Conservation (phyloP, 306 rosid genomes). For the Fagus sylvatica region DNA sequence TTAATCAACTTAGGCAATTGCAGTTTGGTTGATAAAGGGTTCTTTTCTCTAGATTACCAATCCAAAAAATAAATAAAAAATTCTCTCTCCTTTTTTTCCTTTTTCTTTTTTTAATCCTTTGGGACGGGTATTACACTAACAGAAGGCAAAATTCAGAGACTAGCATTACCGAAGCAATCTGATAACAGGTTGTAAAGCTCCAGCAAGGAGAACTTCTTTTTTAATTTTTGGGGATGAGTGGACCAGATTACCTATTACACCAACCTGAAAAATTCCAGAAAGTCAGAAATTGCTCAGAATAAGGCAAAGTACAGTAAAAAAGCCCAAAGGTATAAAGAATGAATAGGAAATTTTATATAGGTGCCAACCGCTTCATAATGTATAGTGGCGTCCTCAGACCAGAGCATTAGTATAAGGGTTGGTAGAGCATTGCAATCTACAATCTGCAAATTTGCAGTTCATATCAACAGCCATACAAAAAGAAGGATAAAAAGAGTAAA, state of each 20-base stretch:
- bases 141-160: background rate
- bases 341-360: background rate
- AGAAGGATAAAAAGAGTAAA: background rate
- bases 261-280: slow-evolving; percentile 45
- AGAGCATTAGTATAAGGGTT: slow-evolving; percentile 65
- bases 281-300: slow-evolving; percentile 19
- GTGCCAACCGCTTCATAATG: slow-evolving; percentile 65
- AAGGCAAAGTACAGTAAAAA: background rate
- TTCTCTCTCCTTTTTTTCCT: too few relatives aligned
- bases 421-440: slow-evolving; percentile 61
- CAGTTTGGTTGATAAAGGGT: too few relatives aligned
- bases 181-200: slow-evolving; percentile 78
- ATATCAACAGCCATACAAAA: slow-evolving; percentile 20
- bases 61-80: too few relatives aligned
- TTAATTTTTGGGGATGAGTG: slow-evolving; percentile 73
- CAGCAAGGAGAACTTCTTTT: slow-evolving; percentile 58
- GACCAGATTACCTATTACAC: slow-evolving; percentile 76
- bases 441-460: slow-evolving; percentile 53
- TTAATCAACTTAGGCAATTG: too few relatives aligned
- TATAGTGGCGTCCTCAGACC: slow-evolving; percentile 50
- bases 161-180: slow-evolving; percentile 48
- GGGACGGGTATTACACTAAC: background rate
- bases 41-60: too few relatives aligned
- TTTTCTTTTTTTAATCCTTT: too few relatives aligned
- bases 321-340: background rate